These are phyloP conservation scores for Ascochyta fabae DNA, from an alignment of 2,329 filamentous ascomycete species.

Conservation along the genomic window DNA sequence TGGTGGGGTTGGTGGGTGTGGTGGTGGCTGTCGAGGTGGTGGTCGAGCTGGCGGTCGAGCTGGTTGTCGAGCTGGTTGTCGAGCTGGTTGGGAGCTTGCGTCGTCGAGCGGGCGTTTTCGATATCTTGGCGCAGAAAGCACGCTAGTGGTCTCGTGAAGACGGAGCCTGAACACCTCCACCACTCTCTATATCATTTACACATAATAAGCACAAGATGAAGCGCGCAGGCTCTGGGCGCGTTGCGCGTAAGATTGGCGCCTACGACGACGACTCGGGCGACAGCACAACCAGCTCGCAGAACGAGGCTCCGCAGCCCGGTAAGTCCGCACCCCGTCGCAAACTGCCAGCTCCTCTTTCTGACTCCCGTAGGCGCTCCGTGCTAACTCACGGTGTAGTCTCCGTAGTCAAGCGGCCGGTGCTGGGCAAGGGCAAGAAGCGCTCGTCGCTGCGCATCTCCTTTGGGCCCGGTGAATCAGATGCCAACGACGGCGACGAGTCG, in stretches of 20 bases:
- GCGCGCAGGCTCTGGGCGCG: conserved; percentile 64
- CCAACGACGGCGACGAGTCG: conserved; percentile 59
- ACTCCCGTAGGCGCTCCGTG: conserved; percentile 47
- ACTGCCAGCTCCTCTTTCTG: conserved; percentile 35
- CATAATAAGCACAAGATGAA: conserved; percentile 55
- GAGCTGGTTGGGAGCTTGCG: background rate
- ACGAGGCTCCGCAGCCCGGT: conserved; percentile 51
- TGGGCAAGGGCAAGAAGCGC: conserved; percentile 69
- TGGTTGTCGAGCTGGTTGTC: background rate
- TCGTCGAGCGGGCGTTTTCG: conserved; percentile 21
- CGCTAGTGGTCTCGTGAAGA: conserved; percentile 18
- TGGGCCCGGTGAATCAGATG: conserved; percentile 64
- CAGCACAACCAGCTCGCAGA: conserved; percentile 38
- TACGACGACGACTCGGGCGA: conserved; percentile 63
- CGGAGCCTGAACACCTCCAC: conserved; percentile 6
- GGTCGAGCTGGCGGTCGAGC: background rate
- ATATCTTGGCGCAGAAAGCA: conserved; percentile 22
- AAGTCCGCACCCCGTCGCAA: conserved; percentile 34
- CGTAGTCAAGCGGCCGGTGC: conserved; percentile 60
- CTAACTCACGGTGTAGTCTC: conserved; percentile 56
- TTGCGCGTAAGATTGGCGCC: conserved; percentile 78
- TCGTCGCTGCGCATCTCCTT: conserved; percentile 80
- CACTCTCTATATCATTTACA: background rate
- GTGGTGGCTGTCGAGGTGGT: no score
- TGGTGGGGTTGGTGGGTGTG: no score